These are phyloP conservation scores for Fistulinella staudtii DNA, from an alignment of 1,284 basidiomycete species.

Conservation along the genomic window DNA sequence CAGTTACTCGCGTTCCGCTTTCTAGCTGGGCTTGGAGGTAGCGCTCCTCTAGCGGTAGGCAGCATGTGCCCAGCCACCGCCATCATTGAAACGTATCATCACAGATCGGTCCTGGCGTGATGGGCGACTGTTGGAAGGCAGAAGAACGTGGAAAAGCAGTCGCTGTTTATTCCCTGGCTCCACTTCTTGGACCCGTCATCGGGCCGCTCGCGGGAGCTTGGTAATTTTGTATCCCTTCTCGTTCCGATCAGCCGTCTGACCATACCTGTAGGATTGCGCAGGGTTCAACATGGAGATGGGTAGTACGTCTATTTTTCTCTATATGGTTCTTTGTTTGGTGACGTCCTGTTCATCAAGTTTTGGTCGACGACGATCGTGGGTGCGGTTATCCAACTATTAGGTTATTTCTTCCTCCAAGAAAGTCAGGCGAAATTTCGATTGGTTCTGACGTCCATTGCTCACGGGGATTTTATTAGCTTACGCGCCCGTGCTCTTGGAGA, in stretches of 20 bases:
- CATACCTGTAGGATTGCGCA: conserved; percentile 46
- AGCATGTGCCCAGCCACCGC: conserved; percentile 1
- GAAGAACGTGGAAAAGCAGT: conserved; percentile 68
- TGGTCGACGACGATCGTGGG: conserved; percentile 58
- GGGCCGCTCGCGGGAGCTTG: conserved; percentile 66
- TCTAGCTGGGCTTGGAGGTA: conserved; percentile 61
- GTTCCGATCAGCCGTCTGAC: background rate
- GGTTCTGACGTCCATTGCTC: background rate
- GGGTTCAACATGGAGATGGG: conserved; percentile 62
- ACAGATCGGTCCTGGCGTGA: conserved; percentile 62
- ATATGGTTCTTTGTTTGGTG: background rate
- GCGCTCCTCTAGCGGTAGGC: conserved; percentile 56
- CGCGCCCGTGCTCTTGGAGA: conserved; percentile 57
- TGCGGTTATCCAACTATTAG: conserved; percentile 46
- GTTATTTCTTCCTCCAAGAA: conserved; percentile 53
- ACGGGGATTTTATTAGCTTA: conserved; percentile 41
- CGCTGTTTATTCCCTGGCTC: conserved; percentile 64
- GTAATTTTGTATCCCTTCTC: conserved; percentile 21
- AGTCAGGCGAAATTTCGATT: conserved; percentile 36
- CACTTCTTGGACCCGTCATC: conserved; percentile 54
- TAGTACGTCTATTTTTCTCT: conserved; percentile 36
- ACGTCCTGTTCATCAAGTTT: conserved; percentile 39
- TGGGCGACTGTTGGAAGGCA: conserved; percentile 67
- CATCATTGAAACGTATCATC: background rate
- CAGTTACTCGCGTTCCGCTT: conserved; percentile 66